Conservation (phyloP, 805 yeast species). For the Sugiyamaella smithiae region DNA sequence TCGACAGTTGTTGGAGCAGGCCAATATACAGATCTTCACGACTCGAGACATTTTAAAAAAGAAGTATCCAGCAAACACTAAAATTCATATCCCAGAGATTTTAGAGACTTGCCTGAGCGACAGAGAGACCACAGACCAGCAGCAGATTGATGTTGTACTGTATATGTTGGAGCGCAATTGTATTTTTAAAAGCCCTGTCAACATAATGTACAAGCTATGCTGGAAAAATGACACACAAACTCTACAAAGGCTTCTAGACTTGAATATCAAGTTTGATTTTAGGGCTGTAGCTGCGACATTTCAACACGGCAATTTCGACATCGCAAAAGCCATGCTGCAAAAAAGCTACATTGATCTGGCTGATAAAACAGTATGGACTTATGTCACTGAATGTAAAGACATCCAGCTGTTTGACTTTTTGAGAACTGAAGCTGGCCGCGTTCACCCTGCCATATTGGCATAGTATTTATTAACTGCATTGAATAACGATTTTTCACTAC, state of each 20-base stretch:
- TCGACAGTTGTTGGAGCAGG: slow-evolving; percentile 36
- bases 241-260: slow-evolving; percentile 7
- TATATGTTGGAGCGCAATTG: slow-evolving; percentile 5
- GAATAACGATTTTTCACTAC: too few relatives aligned
- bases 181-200: slow-evolving; percentile 15
- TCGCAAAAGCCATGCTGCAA: slow-evolving; percentile 7
- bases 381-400: slow-evolving; percentile 4
- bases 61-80: background rate
- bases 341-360: background rate
- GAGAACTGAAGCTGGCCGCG: background rate
- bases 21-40: slow-evolving; percentile 46
- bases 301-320: slow-evolving; percentile 22
- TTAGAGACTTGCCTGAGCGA: slow-evolving; percentile 23
- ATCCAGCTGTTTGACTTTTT: slow-evolving; percentile 1
- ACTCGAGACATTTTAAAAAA: background rate
- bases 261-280: slow-evolving; percentile 6
- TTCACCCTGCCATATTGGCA: background rate
- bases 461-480: background rate
- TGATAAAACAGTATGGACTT: slow-evolving; percentile 11
- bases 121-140: background rate
- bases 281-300: slow-evolving; percentile 10
- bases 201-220: slow-evolving; percentile 9
- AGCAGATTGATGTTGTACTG: background rate
- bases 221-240: background rate
- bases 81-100: background rate